Base-by-base conservation (phyloP, 495 filamentous ascomycete species). In the Cairneyella variabilis region DNA sequence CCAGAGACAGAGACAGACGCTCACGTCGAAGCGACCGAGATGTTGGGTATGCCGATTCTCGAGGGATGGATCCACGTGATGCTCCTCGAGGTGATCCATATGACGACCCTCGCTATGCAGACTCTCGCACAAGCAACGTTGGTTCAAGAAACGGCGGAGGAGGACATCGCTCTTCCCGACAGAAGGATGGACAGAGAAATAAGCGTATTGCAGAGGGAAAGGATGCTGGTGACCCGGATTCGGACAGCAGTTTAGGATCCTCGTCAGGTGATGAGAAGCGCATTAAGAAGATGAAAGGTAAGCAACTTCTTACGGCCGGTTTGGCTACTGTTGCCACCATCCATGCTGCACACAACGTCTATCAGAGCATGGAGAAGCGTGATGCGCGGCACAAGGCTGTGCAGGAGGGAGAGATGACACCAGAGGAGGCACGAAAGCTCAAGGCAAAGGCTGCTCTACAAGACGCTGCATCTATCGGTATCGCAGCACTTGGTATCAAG, bases 291-390 rank as follows among this genome's bases (percentile, higher is more conserved):
- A 79, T 92, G 77, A 82, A 82, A 75, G 83, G 85, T 69, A 92
- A 95, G 69, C 85, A 91, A 76, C 67, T 91, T 63, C 60, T 95
- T 54, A 91, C 90, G 42, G 83, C 88, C 41, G 89, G 90, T 37
- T 69, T 96, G 58, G 91, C 91, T 27, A 85, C 85, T 47, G 85
- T 95, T 53, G 91, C 91, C 50, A 93, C 91, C 32, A 90, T 95
- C 56, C 90, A 95, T 69, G 89, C 90, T 41, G 89, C 85, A 7
- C 85, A 95, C 66, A 83, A 77, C 51, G 77, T 95, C 50, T 88
- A 91, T 69, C 76, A 79, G 57, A 86, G 80, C 62, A 78, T 91
- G 72, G 84, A 88, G 67, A 84, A 85, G 59, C 81, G 86, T 34
- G 78, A 90, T 46, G 71, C 83, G 54, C 76, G 89, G 54, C 75